phyloP scores from a whole-genome alignment of 306 rosid species.

The Bauhinia variegata region DNA sequence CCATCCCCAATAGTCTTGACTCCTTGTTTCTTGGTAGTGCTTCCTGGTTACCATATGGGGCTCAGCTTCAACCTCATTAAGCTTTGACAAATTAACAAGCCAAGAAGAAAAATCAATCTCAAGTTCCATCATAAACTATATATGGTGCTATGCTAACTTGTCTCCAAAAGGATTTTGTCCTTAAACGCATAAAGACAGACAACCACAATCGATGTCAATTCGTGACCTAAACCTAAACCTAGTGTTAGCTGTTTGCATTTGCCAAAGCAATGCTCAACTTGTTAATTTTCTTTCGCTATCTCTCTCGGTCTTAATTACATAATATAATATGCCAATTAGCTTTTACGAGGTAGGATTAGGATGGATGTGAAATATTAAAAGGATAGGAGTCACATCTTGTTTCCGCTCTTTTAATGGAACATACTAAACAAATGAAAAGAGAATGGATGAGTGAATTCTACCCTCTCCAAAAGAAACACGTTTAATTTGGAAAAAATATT shows the following conservation, averaged over 20 bases:
- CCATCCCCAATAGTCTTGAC: too few relatives aligned
- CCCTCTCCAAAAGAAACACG: too few relatives aligned
- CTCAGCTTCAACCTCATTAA: too few relatives aligned
- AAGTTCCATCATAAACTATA: background rate
- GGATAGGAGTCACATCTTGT: background rate
- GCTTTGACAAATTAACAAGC: too few relatives aligned
- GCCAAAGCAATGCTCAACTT: too few relatives aligned
- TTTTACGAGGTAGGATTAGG: slow-evolving; percentile 1
- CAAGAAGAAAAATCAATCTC: too few relatives aligned
- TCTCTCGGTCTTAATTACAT: slow-evolving; percentile 20
- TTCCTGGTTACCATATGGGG: too few relatives aligned
- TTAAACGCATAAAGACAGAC: background rate
- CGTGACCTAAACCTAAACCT: slow-evolving; percentile 27
- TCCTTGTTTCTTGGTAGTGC: too few relatives aligned
- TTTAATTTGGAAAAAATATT: too few relatives aligned
- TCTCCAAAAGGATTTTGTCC: background rate
- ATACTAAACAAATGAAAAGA: background rate
- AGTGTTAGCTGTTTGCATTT: slow-evolving; percentile 18
- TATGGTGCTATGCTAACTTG: slow-evolving; percentile 12
- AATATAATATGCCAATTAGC: slow-evolving; percentile 21
- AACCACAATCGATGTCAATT: slow-evolving; percentile 2
- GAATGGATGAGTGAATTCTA: too few relatives aligned
- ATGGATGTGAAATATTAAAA: too few relatives aligned
- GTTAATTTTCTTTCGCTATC: too few relatives aligned
- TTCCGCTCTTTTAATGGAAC: background rate